Conservation (phyloP, 495 filamentous ascomycete species). For the Bacidia gigantensis region DNA sequence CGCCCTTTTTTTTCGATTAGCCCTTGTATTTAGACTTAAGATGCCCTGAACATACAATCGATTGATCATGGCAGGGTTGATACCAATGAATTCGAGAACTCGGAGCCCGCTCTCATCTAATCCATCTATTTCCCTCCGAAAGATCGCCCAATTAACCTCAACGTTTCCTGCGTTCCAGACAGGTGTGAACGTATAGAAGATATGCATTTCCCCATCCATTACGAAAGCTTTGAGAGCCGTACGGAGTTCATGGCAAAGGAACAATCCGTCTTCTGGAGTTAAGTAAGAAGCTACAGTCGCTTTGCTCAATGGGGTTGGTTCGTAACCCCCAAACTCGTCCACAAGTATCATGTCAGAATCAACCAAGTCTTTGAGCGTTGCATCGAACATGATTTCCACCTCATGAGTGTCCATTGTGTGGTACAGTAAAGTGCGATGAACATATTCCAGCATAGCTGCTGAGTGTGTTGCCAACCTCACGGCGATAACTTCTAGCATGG, state of each 20-base stretch:
- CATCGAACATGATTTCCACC: slow-evolving; percentile 40
- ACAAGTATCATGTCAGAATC: slow-evolving; percentile 39
- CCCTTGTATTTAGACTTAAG: no score
- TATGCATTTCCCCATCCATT: slow-evolving; percentile 75
- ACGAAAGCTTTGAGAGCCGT: slow-evolving; percentile 61
- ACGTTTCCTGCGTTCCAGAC: slow-evolving; percentile 35
- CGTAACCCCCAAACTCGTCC: slow-evolving; percentile 35
- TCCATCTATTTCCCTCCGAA: slow-evolving; percentile 53
- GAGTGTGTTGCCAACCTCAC: slow-evolving; percentile 56
- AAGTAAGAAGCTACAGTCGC: slow-evolving; percentile 63
- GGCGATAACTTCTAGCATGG: slow-evolving; percentile 61
- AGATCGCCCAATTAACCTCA: slow-evolving; percentile 58
- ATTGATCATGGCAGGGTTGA: slow-evolving; percentile 57
- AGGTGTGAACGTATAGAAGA: slow-evolving; percentile 71
- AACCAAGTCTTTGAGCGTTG: slow-evolving; percentile 39
- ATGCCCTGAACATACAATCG: slow-evolving; percentile 59
- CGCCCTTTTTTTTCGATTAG: slow-evolving; percentile 48
- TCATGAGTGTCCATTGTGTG: slow-evolving; percentile 27
- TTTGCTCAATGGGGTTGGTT: slow-evolving; percentile 51
- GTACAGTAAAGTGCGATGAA: slow-evolving; percentile 53
- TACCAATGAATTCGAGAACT: slow-evolving; percentile 53
- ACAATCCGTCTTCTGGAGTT: slow-evolving; percentile 63
- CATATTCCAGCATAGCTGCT: slow-evolving; percentile 57
- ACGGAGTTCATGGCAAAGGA: slow-evolving; percentile 55
- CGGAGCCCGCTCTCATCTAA: slow-evolving; percentile 60